A percentile compares a stretch with the other conserved stretches of the same genome.
phyloP scores from a whole-genome alignment of 352 stramenopile species.

The Lagenidium sp. region DNA sequence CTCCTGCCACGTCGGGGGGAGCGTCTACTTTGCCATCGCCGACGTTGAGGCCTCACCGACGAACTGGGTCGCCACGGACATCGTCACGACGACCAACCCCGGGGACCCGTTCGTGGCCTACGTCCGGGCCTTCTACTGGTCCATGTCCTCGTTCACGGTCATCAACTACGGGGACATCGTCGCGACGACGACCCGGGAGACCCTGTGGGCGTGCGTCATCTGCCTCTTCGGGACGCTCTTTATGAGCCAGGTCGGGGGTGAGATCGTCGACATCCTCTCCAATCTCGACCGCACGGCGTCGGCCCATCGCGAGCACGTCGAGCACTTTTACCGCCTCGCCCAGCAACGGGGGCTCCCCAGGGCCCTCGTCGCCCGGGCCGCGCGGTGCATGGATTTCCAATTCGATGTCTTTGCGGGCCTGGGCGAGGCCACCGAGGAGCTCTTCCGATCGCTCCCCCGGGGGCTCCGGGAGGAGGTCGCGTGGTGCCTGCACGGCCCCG shows the following conservation, averaged over 20 bases:
- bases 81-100: slow-evolving; percentile 8
- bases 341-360: slow-evolving; percentile 8
- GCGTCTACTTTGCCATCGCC: slow-evolving; percentile 17
- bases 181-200: slow-evolving; percentile 17
- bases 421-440: slow-evolving; percentile 8
- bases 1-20: slow-evolving; percentile 20
- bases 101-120: slow-evolving; percentile 12
- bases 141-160: slow-evolving; percentile 21
- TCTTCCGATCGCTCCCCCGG: slow-evolving; percentile 13
- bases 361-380: slow-evolving; percentile 5
- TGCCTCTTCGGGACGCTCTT: slow-evolving; percentile 20
- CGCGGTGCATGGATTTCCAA: slow-evolving; percentile 14
- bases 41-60: slow-evolving; percentile 1
- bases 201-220: slow-evolving; percentile 21
- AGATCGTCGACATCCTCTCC: slow-evolving; percentile 19
- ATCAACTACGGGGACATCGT: slow-evolving; percentile 31
- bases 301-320: slow-evolving; percentile 12
- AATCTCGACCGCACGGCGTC: slow-evolving; percentile 12
- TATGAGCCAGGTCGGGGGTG: slow-evolving; percentile 25
- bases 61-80: slow-evolving; percentile 12
- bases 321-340: slow-evolving; percentile 16
- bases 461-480: slow-evolving; percentile 12
- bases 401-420: slow-evolving; percentile 17
- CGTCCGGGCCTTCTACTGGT: slow-evolving; percentile 26
- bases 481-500: slow-evolving; percentile 16